These are phyloP conservation scores for Triglochin maritima DNA, from an alignment of 106 monocot genomes.

Conservation along the genomic window DNA sequence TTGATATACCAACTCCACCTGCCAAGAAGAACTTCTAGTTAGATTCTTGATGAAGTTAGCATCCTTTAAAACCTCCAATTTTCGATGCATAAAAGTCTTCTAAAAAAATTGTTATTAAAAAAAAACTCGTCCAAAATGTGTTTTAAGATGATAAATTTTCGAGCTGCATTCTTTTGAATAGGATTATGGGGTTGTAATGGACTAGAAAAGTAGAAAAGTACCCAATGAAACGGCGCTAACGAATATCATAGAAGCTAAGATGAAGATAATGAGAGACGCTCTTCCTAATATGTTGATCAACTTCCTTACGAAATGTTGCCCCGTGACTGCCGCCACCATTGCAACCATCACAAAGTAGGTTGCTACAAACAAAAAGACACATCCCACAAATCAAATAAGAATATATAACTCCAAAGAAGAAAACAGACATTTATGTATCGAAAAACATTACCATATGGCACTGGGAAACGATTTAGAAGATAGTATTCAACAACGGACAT, in stretches of 20 bases:
- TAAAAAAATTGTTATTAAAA: no score
- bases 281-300: conserved; percentile 67
- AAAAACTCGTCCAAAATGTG: no score
- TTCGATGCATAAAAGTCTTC: no score
- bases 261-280: conserved; percentile 90
- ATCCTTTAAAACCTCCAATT: no score
- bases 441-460: conserved; percentile 49
- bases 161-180: no score
- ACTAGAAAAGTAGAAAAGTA: conserved; percentile 3
- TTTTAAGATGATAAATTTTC: no score
- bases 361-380: conserved; percentile 27
- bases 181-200: no score
- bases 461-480: conserved; percentile 61
- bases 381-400: no score
- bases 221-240: conserved; percentile 75
- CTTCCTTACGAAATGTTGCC: conserved; percentile 60
- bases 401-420: no score
- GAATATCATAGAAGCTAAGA: conserved; percentile 75
- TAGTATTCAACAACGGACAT: conserved; percentile 86
- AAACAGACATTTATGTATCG: no score
- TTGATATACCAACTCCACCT: conserved; percentile 70
- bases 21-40: conserved; percentile 1
- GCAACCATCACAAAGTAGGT: conserved; percentile 48
- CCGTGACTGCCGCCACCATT: conserved; percentile 43
- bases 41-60: no score